Base-by-base conservation (phyloP, 352 stramenopile genomes). In the Phytophthora citricola region DNA sequence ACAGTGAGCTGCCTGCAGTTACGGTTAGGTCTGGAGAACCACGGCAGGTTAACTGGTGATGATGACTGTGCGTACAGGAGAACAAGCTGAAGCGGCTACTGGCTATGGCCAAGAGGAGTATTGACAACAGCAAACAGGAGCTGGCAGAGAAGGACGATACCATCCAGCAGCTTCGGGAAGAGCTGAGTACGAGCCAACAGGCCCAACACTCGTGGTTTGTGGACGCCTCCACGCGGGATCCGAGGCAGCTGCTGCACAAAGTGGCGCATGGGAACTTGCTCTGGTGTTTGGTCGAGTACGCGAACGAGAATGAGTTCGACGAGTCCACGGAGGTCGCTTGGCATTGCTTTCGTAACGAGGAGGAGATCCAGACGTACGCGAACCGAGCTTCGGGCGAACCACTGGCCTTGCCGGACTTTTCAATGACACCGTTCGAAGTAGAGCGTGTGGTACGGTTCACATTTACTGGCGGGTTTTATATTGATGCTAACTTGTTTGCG, bases 111-210 rank as follows among this genome's bases (percentile, higher is more conserved):
- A 96, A 96, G 64, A 83, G 88, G 40, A 96, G 88, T 60, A 93
- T 96, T 56, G 88, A 96, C 58, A 96, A 94, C 67, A 96, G 87
- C 64, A 93, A 94, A 54, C 81, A 91, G 57, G 85, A 94, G 31
- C 56, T 94, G 27, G 52, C 69, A 1, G 83, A 92, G 34, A 93
- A 93, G 43, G 85, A 92, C 27, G 63, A 66, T 3, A 63, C 56
- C 26, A 84, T 92, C 12, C 63, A 83, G 27, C 69, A 75, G 11
- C 68, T 91, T 10, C 78, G 75, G 2, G 66, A 75, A 46, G 74
- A 92, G 56, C 69, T 90, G 20, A 43, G 48, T 5, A 83, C 76
- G 63, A 83, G 71, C 20, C 54, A 76, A 17, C 58, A 80, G 31
- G 43, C 56, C 3, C 66, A 47, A 54, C 85, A 89, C 44, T 70